Conservation (phyloP, 129 eudicot species). For the Smallanthus sonchifolius region DNA sequence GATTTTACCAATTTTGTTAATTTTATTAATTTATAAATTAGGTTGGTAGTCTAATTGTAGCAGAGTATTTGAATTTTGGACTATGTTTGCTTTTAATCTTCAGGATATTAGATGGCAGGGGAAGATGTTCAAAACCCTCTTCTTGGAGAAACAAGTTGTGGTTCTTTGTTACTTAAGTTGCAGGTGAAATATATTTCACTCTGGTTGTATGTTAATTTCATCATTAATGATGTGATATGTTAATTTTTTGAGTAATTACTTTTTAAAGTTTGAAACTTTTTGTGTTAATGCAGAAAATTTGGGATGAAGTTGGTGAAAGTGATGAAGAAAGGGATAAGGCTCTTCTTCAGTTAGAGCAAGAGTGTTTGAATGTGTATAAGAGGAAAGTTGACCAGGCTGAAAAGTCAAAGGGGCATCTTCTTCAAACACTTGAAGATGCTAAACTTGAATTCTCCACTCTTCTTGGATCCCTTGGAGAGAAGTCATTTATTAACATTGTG, state of each 20-base stretch:
- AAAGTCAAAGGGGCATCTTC: conserved; percentile 73
- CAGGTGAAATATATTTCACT: conserved; percentile 41
- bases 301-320: conserved; percentile 98
- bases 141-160: conserved; percentile 70
- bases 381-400: conserved; percentile 89
- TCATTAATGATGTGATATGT: background rate
- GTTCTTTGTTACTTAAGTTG: conserved; percentile 67
- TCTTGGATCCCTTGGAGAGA: conserved; percentile 80
- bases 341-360: conserved; percentile 94
- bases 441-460: conserved; percentile 73
- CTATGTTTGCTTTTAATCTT: background rate
- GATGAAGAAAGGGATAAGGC: conserved; percentile 88
- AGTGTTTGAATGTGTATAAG: conserved; percentile 87
- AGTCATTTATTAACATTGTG: conserved; percentile 51
- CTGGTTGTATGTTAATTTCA: background rate
- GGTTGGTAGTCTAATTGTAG: background rate
- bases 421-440: conserved; percentile 80
- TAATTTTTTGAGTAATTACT: background rate
- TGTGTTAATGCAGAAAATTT: conserved; percentile 63
- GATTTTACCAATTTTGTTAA: background rate
- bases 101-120: conserved; percentile 50
- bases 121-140: conserved; percentile 52
- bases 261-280: background rate
- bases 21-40: background rate
- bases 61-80: background rate